phyloP scores from a whole-genome alignment of 257 asterid genomes.

The Gentiana dahurica region DNA sequence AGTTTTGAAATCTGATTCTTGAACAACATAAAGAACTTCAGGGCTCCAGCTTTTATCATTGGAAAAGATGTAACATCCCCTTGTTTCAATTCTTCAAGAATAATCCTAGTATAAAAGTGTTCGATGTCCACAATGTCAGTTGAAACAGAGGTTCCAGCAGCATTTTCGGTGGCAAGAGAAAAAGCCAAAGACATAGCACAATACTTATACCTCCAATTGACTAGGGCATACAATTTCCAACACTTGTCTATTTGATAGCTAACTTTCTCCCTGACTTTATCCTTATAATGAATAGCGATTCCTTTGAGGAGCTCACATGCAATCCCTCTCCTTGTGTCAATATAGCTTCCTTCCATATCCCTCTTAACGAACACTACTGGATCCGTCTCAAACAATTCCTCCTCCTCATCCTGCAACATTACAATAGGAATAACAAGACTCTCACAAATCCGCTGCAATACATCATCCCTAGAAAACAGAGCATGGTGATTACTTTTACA shows the following conservation, averaged over 20 bases:
- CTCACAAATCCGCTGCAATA: constrained; percentile 70
- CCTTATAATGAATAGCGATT: constrained; percentile 67
- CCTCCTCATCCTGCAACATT: constrained; percentile 94
- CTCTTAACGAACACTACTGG: constrained; percentile 81
- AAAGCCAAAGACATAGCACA: constrained; percentile 88
- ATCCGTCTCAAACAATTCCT: constrained; percentile 90
- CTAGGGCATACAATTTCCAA: constrained; percentile 51
- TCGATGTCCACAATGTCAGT: constrained; percentile 87
- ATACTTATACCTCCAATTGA: constrained; percentile 91
- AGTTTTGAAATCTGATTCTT: constrained; percentile 69
- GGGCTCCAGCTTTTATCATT: constrained; percentile 83
- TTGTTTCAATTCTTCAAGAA: constrained; percentile 81
- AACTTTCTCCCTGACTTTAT: constrained; percentile 62
- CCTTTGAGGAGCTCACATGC: constrained; percentile 98
- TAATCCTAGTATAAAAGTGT: constrained; percentile 66
- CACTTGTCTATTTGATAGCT: constrained; percentile 58
- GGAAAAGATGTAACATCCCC: constrained; percentile 70
- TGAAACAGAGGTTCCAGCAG: constrained; percentile 64
- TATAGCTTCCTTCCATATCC: constrained; percentile 98
- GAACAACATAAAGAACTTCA: constrained; percentile 88
- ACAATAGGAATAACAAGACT: constrained; percentile 90
- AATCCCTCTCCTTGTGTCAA: constrained; percentile 92
- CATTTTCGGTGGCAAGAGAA: constrained; percentile 80
- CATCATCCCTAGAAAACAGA: constrained; percentile 63
- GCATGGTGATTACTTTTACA: constrained; percentile 73